phyloP scores from a whole-genome alignment of 352 stramenopile genomes.

The Pythium sukuiense region DNA sequence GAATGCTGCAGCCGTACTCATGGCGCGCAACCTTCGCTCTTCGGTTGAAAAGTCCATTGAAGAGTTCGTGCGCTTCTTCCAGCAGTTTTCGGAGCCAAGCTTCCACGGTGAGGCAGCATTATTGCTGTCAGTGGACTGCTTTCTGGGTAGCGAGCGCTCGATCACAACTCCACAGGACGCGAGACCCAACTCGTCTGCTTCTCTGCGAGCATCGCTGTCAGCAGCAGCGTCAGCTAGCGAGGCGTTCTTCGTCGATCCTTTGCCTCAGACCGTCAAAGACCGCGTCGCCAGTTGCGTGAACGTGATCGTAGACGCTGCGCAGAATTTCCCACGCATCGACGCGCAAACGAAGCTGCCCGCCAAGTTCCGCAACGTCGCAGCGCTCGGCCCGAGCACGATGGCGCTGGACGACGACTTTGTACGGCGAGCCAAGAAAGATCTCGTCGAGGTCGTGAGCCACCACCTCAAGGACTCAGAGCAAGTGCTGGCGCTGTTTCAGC shows the following conservation, averaged over 20 bases:
- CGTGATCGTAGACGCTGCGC: conserved; percentile 75
- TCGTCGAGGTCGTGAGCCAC: conserved; percentile 51
- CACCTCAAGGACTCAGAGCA: conserved; percentile 69
- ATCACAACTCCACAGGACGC: neutral
- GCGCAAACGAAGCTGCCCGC: conserved; percentile 70
- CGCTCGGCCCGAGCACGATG: conserved; percentile 87
- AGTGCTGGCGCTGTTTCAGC: conserved; percentile 72
- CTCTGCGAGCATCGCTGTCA: neutral
- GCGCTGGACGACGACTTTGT: conserved; percentile 77
- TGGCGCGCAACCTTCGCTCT: conserved; percentile 88
- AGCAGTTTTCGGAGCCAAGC: conserved; percentile 50
- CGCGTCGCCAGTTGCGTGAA: conserved; percentile 66
- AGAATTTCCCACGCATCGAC: conserved; percentile 90
- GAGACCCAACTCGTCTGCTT: neutral
- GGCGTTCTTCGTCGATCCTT: conserved; percentile 64
- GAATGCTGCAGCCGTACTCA: conserved; percentile 83
- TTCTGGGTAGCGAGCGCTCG: conserved; percentile 1
- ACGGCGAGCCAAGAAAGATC: conserved; percentile 57
- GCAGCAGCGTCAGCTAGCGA: conserved; percentile 24
- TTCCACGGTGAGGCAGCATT: conserved; percentile 66
- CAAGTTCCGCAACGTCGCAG: conserved; percentile 53
- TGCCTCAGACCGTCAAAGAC: conserved; percentile 51
- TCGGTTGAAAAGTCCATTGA: conserved; percentile 84
- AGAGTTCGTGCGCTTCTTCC: conserved; percentile 73
- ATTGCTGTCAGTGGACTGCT: conserved; percentile 60